These are phyloP conservation scores for Psilocybe azurescens DNA, from an alignment of 768 basidiomycete genomes.

Conservation along the genomic window DNA sequence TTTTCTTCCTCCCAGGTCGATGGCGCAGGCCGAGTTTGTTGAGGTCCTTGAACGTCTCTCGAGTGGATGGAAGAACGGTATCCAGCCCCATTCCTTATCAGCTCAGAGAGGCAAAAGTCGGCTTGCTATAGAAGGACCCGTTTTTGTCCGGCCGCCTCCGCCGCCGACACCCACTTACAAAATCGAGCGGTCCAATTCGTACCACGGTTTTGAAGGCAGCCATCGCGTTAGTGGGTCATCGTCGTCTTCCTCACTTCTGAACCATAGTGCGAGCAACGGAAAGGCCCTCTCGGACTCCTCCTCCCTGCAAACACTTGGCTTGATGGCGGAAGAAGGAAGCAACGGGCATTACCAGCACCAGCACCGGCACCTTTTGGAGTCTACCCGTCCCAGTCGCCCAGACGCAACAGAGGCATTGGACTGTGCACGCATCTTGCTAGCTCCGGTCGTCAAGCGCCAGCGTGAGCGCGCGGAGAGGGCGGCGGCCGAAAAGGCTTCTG, in stretches of 20 bases:
- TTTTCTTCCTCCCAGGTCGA: constrained; percentile 85
- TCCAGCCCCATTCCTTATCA: constrained; percentile 58
- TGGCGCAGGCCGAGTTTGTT: constrained; percentile 90
- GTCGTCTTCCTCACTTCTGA: constrained; percentile 16
- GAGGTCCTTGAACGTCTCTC: constrained; percentile 86
- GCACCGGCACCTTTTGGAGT: neutral
- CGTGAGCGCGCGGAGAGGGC: constrained; percentile 59
- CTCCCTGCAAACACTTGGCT: constrained; percentile 11
- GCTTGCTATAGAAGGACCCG: constrained; percentile 50
- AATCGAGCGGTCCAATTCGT: constrained; percentile 16
- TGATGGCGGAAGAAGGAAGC: neutral
- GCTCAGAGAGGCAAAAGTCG: constrained; percentile 42
- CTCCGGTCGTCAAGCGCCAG: constrained; percentile 71
- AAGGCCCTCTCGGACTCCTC: constrained; percentile 10
- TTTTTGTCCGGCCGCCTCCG: constrained; percentile 30
- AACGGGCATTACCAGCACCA: neutral
- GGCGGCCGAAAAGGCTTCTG: constrained; percentile 50
- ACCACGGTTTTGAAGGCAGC: constrained; percentile 19
- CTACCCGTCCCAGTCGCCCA: constrained; percentile 23
- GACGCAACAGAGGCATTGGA: constrained; percentile 66
- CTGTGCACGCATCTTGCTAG: constrained; percentile 72
- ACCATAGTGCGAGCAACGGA: constrained; percentile 6
- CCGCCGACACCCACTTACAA: constrained; percentile 15
- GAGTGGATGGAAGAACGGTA: constrained; percentile 72
- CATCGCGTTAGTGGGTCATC: constrained; percentile 20